Evolutionary conservation across 768 basidiomycete genomes (phyloP).

Genomic region (Collybiopsis confluens): DNA sequence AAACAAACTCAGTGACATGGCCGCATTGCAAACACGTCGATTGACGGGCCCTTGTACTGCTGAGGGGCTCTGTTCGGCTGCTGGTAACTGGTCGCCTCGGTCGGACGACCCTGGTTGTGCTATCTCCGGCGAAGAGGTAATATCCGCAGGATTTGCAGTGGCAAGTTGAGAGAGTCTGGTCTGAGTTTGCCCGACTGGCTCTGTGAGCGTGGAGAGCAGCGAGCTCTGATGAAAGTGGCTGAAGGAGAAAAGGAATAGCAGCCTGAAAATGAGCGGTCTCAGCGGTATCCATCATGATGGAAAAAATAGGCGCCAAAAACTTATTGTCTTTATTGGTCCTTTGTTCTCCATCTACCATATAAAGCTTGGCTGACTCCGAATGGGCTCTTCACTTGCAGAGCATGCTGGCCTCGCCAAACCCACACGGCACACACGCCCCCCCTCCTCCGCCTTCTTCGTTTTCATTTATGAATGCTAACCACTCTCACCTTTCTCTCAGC

Average conservation of each 20-base stretch:
- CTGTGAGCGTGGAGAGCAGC: slow-evolving; percentile 59
- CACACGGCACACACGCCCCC: slow-evolving; percentile 17
- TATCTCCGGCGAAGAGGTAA: slow-evolving; percentile 37
- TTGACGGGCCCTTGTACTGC: slow-evolving; percentile 9
- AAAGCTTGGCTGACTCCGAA: neutral
- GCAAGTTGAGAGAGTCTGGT: slow-evolving; percentile 17
- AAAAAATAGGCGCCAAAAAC: too few relatives aligned
- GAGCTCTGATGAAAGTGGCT: slow-evolving; percentile 49
- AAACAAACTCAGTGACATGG: slow-evolving; percentile 8
- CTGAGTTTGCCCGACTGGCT: slow-evolving; percentile 23
- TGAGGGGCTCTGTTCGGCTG: too few relatives aligned
- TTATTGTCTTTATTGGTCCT: neutral
- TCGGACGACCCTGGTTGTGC: slow-evolving; percentile 30
- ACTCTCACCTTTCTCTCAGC: slow-evolving; percentile 18
- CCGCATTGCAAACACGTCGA: slow-evolving; percentile 21
- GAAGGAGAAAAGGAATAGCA: slow-evolving; percentile 44
- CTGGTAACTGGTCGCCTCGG: slow-evolving; percentile 8
- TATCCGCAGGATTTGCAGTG: slow-evolving; percentile 54
- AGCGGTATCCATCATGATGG: neutral
- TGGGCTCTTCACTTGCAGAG: neutral
- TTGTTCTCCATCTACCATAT: neutral
- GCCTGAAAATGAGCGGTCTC: slow-evolving; percentile 34
- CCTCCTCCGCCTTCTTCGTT: slow-evolving; percentile 16
- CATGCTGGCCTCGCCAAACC: slow-evolving; percentile 18
- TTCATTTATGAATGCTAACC: slow-evolving; percentile 16